Evolutionary conservation across 2,329 filamentous ascomycete genomes (phyloP).

Genomic region (Epichloe coenophiala): DNA sequence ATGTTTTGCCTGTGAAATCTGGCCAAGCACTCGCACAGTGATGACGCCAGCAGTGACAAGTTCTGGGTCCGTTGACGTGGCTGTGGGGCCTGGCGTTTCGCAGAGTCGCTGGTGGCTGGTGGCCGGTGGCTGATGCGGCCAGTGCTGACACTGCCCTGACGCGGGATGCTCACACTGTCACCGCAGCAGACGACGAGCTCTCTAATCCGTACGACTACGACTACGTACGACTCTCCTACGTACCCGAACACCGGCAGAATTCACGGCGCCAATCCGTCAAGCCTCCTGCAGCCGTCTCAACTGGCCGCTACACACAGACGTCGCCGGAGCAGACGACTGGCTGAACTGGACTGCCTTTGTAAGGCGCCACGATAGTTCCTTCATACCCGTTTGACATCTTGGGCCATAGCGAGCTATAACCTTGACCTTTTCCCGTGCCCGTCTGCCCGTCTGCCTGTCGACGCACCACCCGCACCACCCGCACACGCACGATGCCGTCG

Average conservation of each 20-base stretch:
- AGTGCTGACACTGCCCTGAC: not conserved
- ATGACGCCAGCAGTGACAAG: not conserved
- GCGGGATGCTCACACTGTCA: no score
- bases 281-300: not conserved
- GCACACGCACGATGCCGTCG: constrained; percentile 34
- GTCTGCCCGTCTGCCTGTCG: not conserved
- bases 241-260: no score
- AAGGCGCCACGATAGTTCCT: not conserved
- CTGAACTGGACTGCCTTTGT: not conserved
- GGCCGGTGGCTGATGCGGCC: not conserved
- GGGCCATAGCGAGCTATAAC: not conserved
- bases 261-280: no score
- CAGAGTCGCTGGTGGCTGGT: not conserved
- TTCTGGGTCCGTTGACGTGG: not conserved
- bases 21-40: not conserved
- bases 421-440: not conserved
- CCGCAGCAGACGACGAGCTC: no score
- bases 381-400: not conserved
- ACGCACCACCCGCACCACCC: constrained; percentile 5
- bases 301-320: not conserved
- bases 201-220: no score
- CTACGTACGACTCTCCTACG: no score
- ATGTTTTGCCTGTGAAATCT: no score
- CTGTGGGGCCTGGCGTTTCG: not conserved
- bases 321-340: not conserved